These are phyloP conservation scores for Malassezia globosa DNA, from an alignment of 1,284 basidiomycete genomes.

Conservation along the genomic window DNA sequence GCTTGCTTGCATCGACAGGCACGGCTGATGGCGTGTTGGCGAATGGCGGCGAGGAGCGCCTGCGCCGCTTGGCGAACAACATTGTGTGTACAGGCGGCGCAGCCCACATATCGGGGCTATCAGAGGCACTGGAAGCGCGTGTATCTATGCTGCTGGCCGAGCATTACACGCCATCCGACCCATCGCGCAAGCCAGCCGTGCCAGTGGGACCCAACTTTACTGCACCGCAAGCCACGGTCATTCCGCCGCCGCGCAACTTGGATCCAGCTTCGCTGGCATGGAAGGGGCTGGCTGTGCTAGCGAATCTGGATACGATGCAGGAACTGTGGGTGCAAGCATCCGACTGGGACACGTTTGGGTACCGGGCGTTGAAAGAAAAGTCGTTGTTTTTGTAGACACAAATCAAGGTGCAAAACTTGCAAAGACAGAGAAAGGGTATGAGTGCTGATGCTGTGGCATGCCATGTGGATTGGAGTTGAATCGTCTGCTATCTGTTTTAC, in stretches of 20 bases:
- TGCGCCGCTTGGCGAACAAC: conserved; percentile 74
- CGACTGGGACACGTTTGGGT: conserved; percentile 64
- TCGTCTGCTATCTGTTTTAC: conserved; percentile 3
- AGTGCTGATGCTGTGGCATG: no score
- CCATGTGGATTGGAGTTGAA: conserved; percentile 21
- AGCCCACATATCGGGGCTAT: conserved; percentile 51
- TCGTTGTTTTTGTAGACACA: conserved; percentile 21
- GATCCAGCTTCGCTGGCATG: conserved; percentile 79
- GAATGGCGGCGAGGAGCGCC: conserved; percentile 63
- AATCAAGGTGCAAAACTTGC: no score
- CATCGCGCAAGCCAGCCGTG: conserved; percentile 5
- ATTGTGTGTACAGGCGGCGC: conserved; percentile 78
- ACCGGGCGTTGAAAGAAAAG: conserved; percentile 51
- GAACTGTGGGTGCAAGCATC: conserved; percentile 77
- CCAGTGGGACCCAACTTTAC: conserved; percentile 5
- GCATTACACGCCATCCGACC: conserved; percentile 17
- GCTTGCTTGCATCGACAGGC: conserved; percentile 56
- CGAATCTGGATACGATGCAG: conserved; percentile 73
- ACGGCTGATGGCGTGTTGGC: conserved; percentile 14
- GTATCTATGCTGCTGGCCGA: conserved; percentile 17
- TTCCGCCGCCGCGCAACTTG: conserved; percentile 82
- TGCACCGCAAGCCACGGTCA: conserved; percentile 58
- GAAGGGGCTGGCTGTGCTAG: conserved; percentile 91
- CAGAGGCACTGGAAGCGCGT: conserved; percentile 42
- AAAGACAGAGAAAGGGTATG: no score